Conservation (phyloP, 1,284 basidiomycete genomes). For the Stygiomarasmius scandens region DNA sequence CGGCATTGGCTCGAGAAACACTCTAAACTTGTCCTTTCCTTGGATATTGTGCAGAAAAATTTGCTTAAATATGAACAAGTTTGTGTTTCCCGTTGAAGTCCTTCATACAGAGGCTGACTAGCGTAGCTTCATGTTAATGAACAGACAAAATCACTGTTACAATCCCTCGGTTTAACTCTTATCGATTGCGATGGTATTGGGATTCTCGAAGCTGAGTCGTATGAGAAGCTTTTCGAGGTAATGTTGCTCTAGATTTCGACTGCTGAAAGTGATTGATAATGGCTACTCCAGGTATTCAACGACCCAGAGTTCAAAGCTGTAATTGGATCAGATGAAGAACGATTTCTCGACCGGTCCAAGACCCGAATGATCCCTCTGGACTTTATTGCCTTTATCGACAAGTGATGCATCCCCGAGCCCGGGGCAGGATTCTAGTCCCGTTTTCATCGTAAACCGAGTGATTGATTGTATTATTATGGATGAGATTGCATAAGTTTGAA, state of each 20-base stretch:
- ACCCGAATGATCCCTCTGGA: not conserved
- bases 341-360: not conserved
- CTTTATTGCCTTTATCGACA: not conserved
- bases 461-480: no score
- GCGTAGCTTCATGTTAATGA: not conserved
- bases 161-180: not conserved
- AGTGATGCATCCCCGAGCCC: no score
- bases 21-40: not conserved
- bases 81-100: no score
- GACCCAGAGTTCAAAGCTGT: not conserved
- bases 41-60: not conserved
- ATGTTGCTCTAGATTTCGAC: not conserved
- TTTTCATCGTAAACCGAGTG: no score
- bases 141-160: not conserved
- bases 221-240: not conserved
- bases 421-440: no score
- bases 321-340: not conserved
- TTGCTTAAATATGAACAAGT: conserved; percentile 4
- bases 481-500: no score
- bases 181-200: not conserved
- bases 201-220: not conserved
- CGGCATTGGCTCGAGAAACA: not conserved
- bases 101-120: no score
- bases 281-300: not conserved
- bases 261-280: not conserved